Percentiles rank a stretch among this genome's conserved stretches.
These are phyloP conservation scores for Phytophthora nicotianae DNA, from an alignment of 352 stramenopile species.

Conservation along the genomic window DNA sequence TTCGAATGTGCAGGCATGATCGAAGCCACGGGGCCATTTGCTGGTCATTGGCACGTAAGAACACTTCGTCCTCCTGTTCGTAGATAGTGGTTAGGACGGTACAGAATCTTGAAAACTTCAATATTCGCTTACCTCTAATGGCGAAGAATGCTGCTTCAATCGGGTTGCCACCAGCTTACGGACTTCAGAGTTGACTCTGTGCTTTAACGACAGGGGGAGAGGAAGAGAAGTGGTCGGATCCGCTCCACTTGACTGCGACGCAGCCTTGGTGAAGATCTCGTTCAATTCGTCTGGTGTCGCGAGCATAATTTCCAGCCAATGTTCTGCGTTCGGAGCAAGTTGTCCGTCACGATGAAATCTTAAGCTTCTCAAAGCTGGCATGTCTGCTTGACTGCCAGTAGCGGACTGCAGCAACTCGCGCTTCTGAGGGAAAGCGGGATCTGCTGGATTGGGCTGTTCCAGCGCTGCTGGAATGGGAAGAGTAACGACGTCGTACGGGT, in stretches of 20 bases:
- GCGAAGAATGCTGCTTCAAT: conserved; percentile 33
- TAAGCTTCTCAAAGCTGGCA: conserved; percentile 37
- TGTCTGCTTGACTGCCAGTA: conserved; percentile 13
- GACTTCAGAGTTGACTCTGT: conserved; percentile 36
- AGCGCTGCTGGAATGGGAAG: conserved; percentile 44
- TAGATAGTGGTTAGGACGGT: conserved; percentile 1
- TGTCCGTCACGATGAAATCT: conserved; percentile 39
- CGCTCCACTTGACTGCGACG: conserved; percentile 8
- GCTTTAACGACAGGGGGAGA: conserved; percentile 35
- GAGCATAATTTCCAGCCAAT: conserved; percentile 64
- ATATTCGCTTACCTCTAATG: conserved; percentile 37
- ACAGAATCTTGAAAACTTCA: neutral
- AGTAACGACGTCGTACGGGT: conserved; percentile 50
- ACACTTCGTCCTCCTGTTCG: conserved; percentile 57
- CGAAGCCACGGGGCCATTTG: conserved; percentile 70
- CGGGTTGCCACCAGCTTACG: conserved; percentile 19
- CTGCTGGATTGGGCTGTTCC: conserved; percentile 38
- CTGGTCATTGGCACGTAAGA: conserved; percentile 45
- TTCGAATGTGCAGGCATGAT: conserved; percentile 69
- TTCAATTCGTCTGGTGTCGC: conserved; percentile 51
- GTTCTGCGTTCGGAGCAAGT: conserved; percentile 38
- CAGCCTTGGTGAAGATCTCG: conserved; percentile 43
- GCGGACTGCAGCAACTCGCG: conserved; percentile 39
- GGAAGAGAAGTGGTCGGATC: conserved; percentile 17
- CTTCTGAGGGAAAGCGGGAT: conserved; percentile 45